Evolutionary conservation across 305 asterid genomes (phyloP), one percentile per base, ranked within the genome.

Genomic region (Plantago coronopus): DNA sequence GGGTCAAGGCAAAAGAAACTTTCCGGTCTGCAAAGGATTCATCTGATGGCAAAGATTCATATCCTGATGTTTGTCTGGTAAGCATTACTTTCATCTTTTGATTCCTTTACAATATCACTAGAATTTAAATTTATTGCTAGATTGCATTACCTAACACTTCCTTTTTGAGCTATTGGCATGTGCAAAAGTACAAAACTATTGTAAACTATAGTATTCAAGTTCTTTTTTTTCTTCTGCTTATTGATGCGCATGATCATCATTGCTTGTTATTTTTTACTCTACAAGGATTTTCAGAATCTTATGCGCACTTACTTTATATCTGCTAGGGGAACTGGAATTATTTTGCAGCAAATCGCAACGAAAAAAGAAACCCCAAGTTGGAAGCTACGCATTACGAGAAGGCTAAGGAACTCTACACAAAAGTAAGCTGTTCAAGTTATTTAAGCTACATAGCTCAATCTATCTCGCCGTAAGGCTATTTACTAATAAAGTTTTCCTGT

Each of bases 1-100:
- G 99, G 99, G 97, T 93, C 72, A 93, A 89, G 82, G 99, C 97
- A 38, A 94, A 94, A 76, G 97, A 89, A 78, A 94, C 99, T 60
- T 87, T 94, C 70, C 86, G 96, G 49, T 69, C 72, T 17, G 96
- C 96, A n/a, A 89, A 85, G 76, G 96, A 94, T 60, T 83, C 79
- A 48, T 75, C 83, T 57, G 83, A 73, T 78, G 87, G 86, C 69
- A 88, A 81, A 73, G 99, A 89, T 69, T 85, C 96, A 60, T 94
- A 85, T 83, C 93, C 99, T 71, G 85, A 95, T 58, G 88, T 93
- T 77, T 83, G 96, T 76, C 88, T 93, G 99, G 99, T 93, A 80
- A 59, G 42, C 64, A 66, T 42, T 49, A 61, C 59, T 61, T 59
- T 69, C 19, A 69, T 49, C 48, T 73, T 62, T 64, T 11, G 12